Conservation (phyloP, 2,329 filamentous ascomycete species). For the Aspergillus melleus region DNA sequence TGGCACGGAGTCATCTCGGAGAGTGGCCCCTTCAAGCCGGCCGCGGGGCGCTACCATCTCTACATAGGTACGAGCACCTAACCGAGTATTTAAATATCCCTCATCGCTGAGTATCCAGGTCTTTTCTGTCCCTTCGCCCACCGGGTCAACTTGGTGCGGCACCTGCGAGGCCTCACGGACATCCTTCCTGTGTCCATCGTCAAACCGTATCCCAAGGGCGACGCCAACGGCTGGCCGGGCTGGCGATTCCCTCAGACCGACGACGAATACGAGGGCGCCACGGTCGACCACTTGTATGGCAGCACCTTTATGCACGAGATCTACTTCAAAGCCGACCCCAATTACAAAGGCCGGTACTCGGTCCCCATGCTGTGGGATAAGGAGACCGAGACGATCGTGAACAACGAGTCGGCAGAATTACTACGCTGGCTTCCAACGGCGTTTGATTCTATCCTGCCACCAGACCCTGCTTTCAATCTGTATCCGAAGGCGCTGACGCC, state of each 20-base stretch:
- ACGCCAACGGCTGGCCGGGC: conserved; percentile 62
- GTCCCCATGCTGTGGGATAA: conserved; percentile 65
- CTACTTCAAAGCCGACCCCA: conserved; percentile 61
- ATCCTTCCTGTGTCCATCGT: conserved; percentile 60
- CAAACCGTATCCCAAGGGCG: conserved; percentile 66
- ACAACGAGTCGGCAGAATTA: conserved; percentile 62
- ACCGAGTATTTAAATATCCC: no score
- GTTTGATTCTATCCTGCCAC: conserved; percentile 53
- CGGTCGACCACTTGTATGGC: conserved; percentile 60
- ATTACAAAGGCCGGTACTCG: conserved; percentile 61
- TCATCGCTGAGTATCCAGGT: conserved; percentile 22
- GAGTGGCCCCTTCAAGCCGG: conserved; percentile 50
- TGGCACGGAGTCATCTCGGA: conserved; percentile 55
- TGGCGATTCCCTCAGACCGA: conserved; percentile 59
- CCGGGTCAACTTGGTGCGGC: conserved; percentile 57
- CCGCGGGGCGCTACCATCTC: conserved; percentile 55
- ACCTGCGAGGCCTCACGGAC: conserved; percentile 58
- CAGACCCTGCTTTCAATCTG: conserved; percentile 48
- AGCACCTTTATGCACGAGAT: conserved; percentile 61
- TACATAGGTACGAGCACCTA: conserved; percentile 40
- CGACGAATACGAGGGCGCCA: conserved; percentile 59
- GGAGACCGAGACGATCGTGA: conserved; percentile 56
- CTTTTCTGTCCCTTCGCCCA: conserved; percentile 68
- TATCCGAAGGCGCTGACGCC: conserved; percentile 53
- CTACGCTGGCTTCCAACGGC: conserved; percentile 58